A percentile compares a stretch with the other conserved stretches of the same genome.
phyloP scores from a whole-genome alignment of 1,139 yeast genomes.

The Hemisphaericaspora xylanilytica region DNA sequence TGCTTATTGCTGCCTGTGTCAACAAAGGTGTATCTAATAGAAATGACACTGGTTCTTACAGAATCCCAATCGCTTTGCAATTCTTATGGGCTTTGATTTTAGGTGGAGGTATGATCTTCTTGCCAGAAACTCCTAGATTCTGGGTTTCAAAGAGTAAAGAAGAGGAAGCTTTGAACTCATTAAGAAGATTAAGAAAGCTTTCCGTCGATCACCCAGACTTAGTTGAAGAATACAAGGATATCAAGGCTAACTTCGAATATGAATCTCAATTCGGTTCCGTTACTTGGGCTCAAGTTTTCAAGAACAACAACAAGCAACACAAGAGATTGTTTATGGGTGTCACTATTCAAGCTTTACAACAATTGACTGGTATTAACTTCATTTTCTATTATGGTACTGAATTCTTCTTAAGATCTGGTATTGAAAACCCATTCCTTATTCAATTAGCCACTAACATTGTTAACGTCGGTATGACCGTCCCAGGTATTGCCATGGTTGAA shows the following conservation, averaged over 20 bases:
- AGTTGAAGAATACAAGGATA: slow-evolving; percentile 38
- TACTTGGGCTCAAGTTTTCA: slow-evolving; percentile 35
- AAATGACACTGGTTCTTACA: slow-evolving; percentile 56
- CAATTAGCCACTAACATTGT: slow-evolving; percentile 38
- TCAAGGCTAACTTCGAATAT: slow-evolving; percentile 37
- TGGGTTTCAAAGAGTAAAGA: slow-evolving; percentile 52
- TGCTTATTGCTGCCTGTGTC: slow-evolving; percentile 62
- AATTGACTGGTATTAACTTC: slow-evolving; percentile 73
- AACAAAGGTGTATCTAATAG: slow-evolving; percentile 56
- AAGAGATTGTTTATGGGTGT: slow-evolving; percentile 38
- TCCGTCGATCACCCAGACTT: slow-evolving; percentile 42
- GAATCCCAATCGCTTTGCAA: slow-evolving; percentile 61
- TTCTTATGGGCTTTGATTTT: slow-evolving; percentile 42
- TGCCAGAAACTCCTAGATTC: slow-evolving; percentile 82
- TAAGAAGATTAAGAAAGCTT: slow-evolving; percentile 32
- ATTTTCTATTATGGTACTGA: slow-evolving; percentile 69
- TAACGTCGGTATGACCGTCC: slow-evolving; percentile 36
- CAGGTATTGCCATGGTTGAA: slow-evolving; percentile 38
- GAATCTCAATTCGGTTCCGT: slow-evolving; percentile 31
- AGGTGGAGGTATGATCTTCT: slow-evolving; percentile 51
- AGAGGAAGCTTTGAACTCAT: slow-evolving; percentile 52
- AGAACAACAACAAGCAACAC: slow-evolving; percentile 32
- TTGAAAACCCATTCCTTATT: slow-evolving; percentile 38
- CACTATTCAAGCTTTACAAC: slow-evolving; percentile 52
- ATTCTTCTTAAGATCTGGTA: slow-evolving; percentile 58